Evolutionary conservation across 768 basidiomycete genomes (phyloP), one percentile per base, ranked within the genome.

Genomic region (Termitomyces heimii): DNA sequence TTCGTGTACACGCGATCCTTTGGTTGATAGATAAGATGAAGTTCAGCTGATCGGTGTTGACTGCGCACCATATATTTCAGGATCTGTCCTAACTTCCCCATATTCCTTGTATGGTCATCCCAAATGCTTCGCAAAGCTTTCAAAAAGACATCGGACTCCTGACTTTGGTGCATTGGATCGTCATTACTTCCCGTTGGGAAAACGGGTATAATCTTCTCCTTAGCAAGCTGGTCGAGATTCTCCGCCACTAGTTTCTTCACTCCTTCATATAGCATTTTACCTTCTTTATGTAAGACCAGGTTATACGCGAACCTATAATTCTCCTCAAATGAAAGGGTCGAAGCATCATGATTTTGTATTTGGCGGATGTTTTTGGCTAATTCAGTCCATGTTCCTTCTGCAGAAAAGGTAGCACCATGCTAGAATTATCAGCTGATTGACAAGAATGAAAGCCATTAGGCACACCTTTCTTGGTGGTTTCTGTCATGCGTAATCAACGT

Each of bases 281-380:
- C 64, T 45, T 65, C 59, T 52, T 63, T 65, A 49, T 65, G 60
- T 34, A 63, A 55, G 8, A 65, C 64, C 64, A 65, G 60, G 44
- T 63, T 65, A 53, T 65, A 65, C 31, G 62, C 64, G 40, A 63
- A 63, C 34, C 64, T 57, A 53, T 65, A 65, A 47, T 65, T 65
- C 50, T 65, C 64, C 56, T 65, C 92, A 63, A 89, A 95, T 22
- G 88, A 90, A 34, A 99, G 82, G 64, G 85, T 87, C 49, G 85
- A 83, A 4, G 94, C 92, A 70, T 96, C 93, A 71, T 96, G 92
- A 63, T 92, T 88, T 69, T 96, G 93, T 52, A 99, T 98, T 77
- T 96, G 93, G 57, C 84, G 80, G 63, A 99, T 95, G 61, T 98
- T 97, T 60, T 78, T 76, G 12, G 91, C 78, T 13, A 99, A 77